These are phyloP conservation scores for Trifolium pratense DNA, from an alignment of 306 rosid genomes.

Conservation along the genomic window DNA sequence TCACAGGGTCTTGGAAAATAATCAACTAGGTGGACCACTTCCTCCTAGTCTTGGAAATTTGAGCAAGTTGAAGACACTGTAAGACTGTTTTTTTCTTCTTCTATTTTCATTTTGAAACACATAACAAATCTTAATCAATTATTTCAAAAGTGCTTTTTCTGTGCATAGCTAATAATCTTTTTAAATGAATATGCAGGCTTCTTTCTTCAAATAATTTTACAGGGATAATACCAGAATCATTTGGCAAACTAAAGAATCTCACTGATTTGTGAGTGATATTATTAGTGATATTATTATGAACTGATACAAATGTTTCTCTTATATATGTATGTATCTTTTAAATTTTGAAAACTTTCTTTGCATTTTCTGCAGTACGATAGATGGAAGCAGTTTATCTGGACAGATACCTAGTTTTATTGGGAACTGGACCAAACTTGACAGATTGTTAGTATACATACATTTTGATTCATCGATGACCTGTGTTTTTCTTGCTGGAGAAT, in stretches of 20 bases:
- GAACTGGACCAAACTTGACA: constrained; percentile 64
- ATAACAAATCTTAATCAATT: neutral
- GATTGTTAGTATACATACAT: constrained; percentile 61
- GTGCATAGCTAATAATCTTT: neutral
- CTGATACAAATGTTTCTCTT: neutral
- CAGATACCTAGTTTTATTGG: constrained; percentile 73
- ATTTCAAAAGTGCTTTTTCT: neutral
- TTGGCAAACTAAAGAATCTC: constrained; percentile 60
- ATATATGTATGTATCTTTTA: neutral
- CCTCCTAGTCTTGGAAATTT: constrained; percentile 68
- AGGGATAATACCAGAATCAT: constrained; percentile 67
- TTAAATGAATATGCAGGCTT: constrained; percentile 51
- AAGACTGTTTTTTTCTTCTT: constrained; percentile 39
- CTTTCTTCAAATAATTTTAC: constrained; percentile 74
- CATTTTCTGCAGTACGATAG: constrained; percentile 69
- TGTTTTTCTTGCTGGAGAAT: neutral
- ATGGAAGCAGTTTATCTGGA: constrained; percentile 72
- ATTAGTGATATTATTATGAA: constrained; percentile 12
- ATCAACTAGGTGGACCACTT: constrained; percentile 64
- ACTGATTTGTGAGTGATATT: constrained; percentile 68
- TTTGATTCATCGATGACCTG: constrained; percentile 7
- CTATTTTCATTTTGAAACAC: neutral
- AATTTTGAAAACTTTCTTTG: constrained; percentile 30
- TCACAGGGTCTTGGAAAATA: constrained; percentile 66
- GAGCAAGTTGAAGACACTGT: constrained; percentile 63